A percentile compares a stretch with the other conserved stretches of the same genome.
phyloP scores from a whole-genome alignment of 345 rosid genomes.

The Murraya paniculata region DNA sequence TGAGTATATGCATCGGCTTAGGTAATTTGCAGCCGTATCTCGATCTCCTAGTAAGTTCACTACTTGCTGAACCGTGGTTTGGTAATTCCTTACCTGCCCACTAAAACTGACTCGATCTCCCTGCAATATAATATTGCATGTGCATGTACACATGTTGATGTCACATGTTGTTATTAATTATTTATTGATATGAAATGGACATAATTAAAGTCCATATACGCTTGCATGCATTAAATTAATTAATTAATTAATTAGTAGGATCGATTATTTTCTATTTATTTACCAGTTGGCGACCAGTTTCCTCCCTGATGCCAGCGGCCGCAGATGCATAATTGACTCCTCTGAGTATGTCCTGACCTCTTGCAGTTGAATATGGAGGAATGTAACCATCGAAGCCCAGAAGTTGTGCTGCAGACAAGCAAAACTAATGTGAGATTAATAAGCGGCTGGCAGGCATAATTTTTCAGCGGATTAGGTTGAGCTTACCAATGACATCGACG shows the following conservation, averaged over 20 bases:
- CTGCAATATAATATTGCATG: slow-evolving; percentile 22
- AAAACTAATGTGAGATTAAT: background rate
- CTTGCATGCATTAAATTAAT: too few relatives aligned
- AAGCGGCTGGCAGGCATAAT: background rate
- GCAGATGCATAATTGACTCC: slow-evolving; percentile 90
- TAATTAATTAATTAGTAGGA: too few relatives aligned
- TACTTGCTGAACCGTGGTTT: slow-evolving; percentile 53
- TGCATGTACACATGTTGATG: too few relatives aligned
- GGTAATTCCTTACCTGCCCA: slow-evolving; percentile 72
- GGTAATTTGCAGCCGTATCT: slow-evolving; percentile 45
- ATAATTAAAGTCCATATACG: too few relatives aligned
- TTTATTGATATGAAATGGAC: too few relatives aligned
- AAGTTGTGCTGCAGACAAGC: slow-evolving; percentile 2
- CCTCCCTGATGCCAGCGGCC: slow-evolving; percentile 84
- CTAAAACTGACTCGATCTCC: slow-evolving; percentile 72
- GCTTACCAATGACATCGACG: slow-evolving; percentile 66
- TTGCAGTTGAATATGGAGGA: slow-evolving; percentile 51
- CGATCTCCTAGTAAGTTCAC: slow-evolving; percentile 61
- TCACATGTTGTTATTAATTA: too few relatives aligned
- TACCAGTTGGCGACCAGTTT: slow-evolving; percentile 83
- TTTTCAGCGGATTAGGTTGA: background rate
- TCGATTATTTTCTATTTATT: background rate
- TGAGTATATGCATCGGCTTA: slow-evolving; percentile 63
- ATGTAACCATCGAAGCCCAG: slow-evolving; percentile 61
- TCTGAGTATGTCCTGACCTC: slow-evolving; percentile 47